Evolutionary conservation across 352 stramenopile genomes (phyloP).

Genomic region (Phytophthora hybrid): DNA sequence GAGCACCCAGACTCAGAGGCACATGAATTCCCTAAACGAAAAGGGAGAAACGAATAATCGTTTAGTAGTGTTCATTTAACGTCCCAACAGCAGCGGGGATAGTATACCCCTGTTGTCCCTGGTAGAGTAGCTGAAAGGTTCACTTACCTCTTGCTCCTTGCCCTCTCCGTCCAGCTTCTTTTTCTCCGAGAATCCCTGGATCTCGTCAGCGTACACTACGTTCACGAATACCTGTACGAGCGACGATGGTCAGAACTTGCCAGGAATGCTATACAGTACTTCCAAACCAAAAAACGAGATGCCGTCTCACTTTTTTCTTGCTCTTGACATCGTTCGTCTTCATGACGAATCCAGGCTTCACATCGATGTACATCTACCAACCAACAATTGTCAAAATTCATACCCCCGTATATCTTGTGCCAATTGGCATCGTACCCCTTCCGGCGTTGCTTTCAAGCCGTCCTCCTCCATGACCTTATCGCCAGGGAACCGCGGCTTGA

Average conservation of each 20-base stretch:
- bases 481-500: conserved; percentile 72
- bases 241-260: conserved; percentile 26
- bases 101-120: neutral
- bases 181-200: conserved; percentile 83
- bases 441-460: conserved; percentile 60
- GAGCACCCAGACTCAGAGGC: conserved; percentile 70
- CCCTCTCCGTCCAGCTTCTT: conserved; percentile 80
- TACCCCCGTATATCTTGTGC: neutral
- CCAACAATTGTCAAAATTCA: neutral
- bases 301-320: conserved; percentile 70
- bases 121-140: neutral
- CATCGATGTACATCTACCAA: conserved; percentile 73
- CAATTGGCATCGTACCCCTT: conserved; percentile 53
- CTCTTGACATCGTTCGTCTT: conserved; percentile 71
- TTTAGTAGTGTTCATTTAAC: neutral
- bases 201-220: conserved; percentile 70
- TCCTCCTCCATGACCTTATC: conserved; percentile 76
- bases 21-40: conserved; percentile 73
- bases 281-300: neutral
- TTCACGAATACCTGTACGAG: conserved; percentile 80
- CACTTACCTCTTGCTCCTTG: conserved; percentile 73
- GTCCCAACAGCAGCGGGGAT: neutral
- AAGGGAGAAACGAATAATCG: neutral
- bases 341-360: conserved; percentile 82
- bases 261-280: neutral